Base-by-base conservation (phyloP, 1,139 yeast species). In the Hemisphaericaspora xylofermentans region DNA sequence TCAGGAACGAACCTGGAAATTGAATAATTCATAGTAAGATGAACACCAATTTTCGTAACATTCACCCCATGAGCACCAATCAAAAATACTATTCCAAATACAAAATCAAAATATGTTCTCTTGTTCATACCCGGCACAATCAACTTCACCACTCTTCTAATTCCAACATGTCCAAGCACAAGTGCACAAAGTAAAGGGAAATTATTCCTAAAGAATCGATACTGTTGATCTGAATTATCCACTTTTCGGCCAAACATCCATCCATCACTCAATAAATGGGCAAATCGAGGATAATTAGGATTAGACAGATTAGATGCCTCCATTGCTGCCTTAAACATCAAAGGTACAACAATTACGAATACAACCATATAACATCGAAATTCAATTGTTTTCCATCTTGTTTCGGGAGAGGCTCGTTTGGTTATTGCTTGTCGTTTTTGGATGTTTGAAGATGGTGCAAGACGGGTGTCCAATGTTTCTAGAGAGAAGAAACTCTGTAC, bases 181-280 rank as follows among this genome's bases (percentile, higher is more conserved):
- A 88, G 68, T 1, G 66, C 77, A 19, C 71, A 59, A 39, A 94
- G 64, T 40, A 85, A 60, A 9, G 80, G 77, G 50, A 91, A 72
- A 58, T 88, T 89, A 55, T 85, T 84, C 52, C 98, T 75, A 60
- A 94, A 89, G 54, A 89, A 88, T 24, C 88, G 68, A 57, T 93
- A 94, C 61, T 94, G 99, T 30, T 72, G 71, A 58, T 94, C 99
- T 3, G 96, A 84, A 58, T 91, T 91, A 59, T 94, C 97, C 51
- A 79, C 94, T 66, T 78, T 84, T 25, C 94, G 64, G 2, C 91
- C 89, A 50, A 82, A 80, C 49, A 87, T 62, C 96, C 95, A 88
- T 2, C 91, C 85, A 8, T 75, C 64, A 34, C 82, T 74, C 43
- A 93, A 68, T 35, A 82, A 64, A 41, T 80, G 76, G 47, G 76